Evolutionary conservation across 352 stramenopile genomes (phyloP).

Genomic region (Phytophthora syringae): DNA sequence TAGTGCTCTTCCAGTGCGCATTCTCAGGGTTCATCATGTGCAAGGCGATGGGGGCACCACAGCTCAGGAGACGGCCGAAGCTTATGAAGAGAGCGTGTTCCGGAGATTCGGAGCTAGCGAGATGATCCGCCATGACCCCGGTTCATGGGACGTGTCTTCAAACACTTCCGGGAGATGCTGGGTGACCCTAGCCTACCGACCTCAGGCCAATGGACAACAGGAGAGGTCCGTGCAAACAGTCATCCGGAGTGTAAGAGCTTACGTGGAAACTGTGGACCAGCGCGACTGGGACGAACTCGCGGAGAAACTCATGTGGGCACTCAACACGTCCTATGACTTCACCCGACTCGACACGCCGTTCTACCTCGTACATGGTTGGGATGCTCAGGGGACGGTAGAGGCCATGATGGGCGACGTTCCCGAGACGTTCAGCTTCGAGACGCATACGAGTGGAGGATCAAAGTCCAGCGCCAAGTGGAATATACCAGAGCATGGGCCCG

Average conservation of each 20-base stretch:
- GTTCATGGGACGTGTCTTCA: conserved; percentile 45
- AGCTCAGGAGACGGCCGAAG: conserved; percentile 29
- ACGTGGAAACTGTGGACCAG: conserved; percentile 30
- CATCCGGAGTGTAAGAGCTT: conserved; percentile 19
- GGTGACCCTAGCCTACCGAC: conserved; percentile 36
- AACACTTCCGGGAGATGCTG: conserved; percentile 31
- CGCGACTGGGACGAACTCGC: conserved; percentile 40
- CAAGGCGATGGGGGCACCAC: conserved; percentile 22
- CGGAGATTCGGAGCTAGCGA: conserved; percentile 28
- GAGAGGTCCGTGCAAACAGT: conserved; percentile 38
- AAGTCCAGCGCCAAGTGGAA: conserved; percentile 6
- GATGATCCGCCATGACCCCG: conserved; percentile 26
- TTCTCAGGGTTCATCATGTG: conserved; percentile 33
- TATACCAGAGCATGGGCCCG: conserved; percentile 3
- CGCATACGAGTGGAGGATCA: conserved; percentile 10
- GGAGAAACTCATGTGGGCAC: conserved; percentile 30
- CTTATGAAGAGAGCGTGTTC: conserved; percentile 32
- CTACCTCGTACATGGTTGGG: conserved; percentile 27
- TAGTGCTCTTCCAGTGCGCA: conserved; percentile 18
- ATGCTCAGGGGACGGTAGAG: conserved; percentile 10
- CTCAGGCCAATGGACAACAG: no score
- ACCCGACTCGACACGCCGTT: conserved; percentile 26
- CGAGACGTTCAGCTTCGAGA: conserved; percentile 1
- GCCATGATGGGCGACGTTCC: conserved; percentile 2
- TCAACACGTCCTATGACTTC: no score